Conservation (phyloP, 768 basidiomycete genomes). For the Clathrus columnatus region DNA sequence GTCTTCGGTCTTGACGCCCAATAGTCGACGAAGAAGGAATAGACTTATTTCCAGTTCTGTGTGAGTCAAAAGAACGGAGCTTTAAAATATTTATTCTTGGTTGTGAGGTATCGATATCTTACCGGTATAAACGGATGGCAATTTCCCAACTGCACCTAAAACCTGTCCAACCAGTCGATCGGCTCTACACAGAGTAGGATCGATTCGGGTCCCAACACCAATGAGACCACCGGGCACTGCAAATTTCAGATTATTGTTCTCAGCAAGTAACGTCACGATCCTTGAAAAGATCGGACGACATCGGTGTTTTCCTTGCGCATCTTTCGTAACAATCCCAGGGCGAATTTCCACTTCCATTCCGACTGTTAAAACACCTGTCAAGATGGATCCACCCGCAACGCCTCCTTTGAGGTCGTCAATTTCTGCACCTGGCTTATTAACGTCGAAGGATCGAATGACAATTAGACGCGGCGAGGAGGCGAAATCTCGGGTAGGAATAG, state of each 20-base stretch:
- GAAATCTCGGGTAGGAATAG: conserved; percentile 91
- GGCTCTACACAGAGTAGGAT: conserved; percentile 93
- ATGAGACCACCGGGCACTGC: conserved; percentile 97
- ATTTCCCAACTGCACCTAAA: conserved; percentile 85
- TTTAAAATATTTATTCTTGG: not conserved
- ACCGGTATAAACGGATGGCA: conserved; percentile 91
- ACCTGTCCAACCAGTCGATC: conserved; percentile 97
- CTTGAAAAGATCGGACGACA: conserved; percentile 90
- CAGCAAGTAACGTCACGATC: conserved; percentile 89
- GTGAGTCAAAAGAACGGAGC: not conserved
- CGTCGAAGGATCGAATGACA: conserved; percentile 98
- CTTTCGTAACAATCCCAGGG: conserved; percentile 95
- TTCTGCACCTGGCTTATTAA: conserved; percentile 97
- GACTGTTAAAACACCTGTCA: conserved; percentile 82
- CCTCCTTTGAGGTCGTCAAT: conserved; percentile 97
- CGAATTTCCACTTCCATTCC: conserved; percentile 95
- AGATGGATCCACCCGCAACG: conserved; percentile 94
- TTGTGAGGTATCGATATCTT: conserved; percentile 9
- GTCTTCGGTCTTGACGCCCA: conserved; percentile 98
- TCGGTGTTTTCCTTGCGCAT: conserved; percentile 76
- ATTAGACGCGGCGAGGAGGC: conserved; percentile 86
- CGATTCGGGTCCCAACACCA: conserved; percentile 95
- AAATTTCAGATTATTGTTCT: conserved; percentile 88
- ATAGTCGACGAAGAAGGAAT: conserved; percentile 88
- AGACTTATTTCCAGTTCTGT: conserved; percentile 85